Conservation (phyloP, 1,139 yeast genomes). For the Pichia sp. region DNA sequence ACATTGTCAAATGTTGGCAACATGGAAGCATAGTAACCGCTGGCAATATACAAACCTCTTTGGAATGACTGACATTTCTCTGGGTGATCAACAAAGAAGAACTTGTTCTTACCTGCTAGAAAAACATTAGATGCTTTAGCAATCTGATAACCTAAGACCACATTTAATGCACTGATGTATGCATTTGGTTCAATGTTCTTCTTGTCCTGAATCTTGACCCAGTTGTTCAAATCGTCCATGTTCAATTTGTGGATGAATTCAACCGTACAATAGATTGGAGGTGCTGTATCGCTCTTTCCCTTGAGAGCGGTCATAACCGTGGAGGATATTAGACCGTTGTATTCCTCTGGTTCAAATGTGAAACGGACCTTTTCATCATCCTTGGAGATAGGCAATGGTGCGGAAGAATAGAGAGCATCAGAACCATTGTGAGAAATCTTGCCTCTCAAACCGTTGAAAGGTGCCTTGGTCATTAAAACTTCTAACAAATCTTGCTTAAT, state of each 20-base stretch:
- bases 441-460: constrained; percentile 12
- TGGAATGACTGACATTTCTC: constrained; percentile 19
- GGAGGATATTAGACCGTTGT: constrained; percentile 14
- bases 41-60: constrained; percentile 18
- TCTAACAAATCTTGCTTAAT: constrained; percentile 17
- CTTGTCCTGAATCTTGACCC: constrained; percentile 29
- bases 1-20: constrained; percentile 20
- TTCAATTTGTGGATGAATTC: constrained; percentile 16
- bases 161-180: constrained; percentile 19
- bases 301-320: constrained; percentile 14
- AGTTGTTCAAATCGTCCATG: constrained; percentile 19
- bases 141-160: constrained; percentile 19
- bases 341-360: constrained; percentile 14
- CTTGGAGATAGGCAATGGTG: constrained; percentile 15
- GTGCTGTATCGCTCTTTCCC: constrained; percentile 8
- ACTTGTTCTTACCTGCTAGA: constrained; percentile 24
- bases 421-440: constrained; percentile 20
- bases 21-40: constrained; percentile 20
- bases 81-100: constrained; percentile 25
- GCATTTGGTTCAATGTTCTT: constrained; percentile 17
- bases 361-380: constrained; percentile 13
- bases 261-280: constrained; percentile 16
- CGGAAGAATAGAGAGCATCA: constrained; percentile 13
- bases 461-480: constrained; percentile 13
- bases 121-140: constrained; percentile 18